Evolutionary conservation across 2,329 filamentous ascomycete species (phyloP), one percentile per base, ranked within the genome.

Genomic region (Microcyclospora pomicola): DNA sequence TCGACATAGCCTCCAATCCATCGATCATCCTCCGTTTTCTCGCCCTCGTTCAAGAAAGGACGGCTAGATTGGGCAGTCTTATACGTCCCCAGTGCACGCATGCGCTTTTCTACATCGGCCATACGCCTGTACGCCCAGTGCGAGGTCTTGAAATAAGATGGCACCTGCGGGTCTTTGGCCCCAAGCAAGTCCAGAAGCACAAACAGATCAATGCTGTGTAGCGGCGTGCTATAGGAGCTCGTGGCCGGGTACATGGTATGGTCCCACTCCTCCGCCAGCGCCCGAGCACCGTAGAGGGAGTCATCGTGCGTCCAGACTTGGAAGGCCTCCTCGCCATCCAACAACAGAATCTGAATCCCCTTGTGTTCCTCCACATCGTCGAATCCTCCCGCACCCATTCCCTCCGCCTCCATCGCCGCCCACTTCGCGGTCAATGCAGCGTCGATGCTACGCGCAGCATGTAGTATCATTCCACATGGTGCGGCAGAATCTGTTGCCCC

Each of bases 241-340:
- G 76, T 69, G 9, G 79, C 72, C 5, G 80, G 73, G 53, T 95
- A 74, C 28, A 71, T 60, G 6, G 76, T 71, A 0, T 64, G 54
- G 41, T 92, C 85, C 91, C 91, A 96, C 33, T 75, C 65, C 47
- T 81, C 75, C 9, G 91, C 88, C 14, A 98, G 69, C 2, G 86
- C 70, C 50, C 65, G 64, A 35, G 88, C 75, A 2, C 91, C 91
- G 52, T 98, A 98, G 4, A 95, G 63, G 5, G 83, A 92, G 59
- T 98, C 91, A 0, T 69, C 73, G 28, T 74, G 73, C 1, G 77
- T 81, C 91, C 91, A 98, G 1, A 60, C 60, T 15, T 74, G 64
- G 60, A 93, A 98, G 0, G 91, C 87, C 60, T 98, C 91, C 62
- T 98, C 91, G 4, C 91, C 91, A 53, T 98, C 91, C 6, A 98